phyloP scores from a whole-genome alignment of 192 early-diverging fungal genomes.

The Rhizophagus sp. region DNA sequence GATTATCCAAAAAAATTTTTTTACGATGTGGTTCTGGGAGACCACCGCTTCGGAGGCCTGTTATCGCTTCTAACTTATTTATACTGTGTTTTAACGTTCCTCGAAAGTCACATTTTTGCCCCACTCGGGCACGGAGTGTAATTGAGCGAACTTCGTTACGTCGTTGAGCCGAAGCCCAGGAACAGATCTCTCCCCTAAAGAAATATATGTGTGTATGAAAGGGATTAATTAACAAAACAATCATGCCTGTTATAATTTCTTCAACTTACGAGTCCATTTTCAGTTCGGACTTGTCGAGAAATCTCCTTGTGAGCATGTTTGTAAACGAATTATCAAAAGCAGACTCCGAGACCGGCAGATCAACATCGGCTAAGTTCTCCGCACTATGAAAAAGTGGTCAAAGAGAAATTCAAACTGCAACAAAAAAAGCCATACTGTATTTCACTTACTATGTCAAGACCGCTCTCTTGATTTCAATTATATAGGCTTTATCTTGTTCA shows the following conservation, averaged over 20 bases:
- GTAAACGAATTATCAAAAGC: constrained; percentile 31
- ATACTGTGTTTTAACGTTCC: constrained; percentile 32
- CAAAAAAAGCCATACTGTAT: background rate
- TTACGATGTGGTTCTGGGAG: constrained; percentile 35
- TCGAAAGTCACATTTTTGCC: constrained; percentile 33
- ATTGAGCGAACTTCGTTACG: constrained; percentile 34
- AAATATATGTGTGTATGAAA: constrained; percentile 7
- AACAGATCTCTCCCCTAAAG: constrained; percentile 35
- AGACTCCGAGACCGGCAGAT: constrained; percentile 27
- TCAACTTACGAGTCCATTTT: constrained; percentile 35
- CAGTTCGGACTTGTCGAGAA: constrained; percentile 25
- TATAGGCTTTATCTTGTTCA: constrained; percentile 11
- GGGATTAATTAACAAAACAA: background rate
- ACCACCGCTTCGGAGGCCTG: constrained; percentile 34
- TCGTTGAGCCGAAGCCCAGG: constrained; percentile 29
- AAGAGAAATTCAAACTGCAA: constrained; percentile 9
- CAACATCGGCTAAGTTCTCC: constrained; percentile 24
- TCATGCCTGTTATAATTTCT: background rate
- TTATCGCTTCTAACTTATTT: constrained; percentile 33
- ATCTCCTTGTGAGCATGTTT: constrained; percentile 34
- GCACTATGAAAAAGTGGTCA: constrained; percentile 21
- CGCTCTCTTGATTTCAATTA: constrained; percentile 13
- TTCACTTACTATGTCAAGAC: constrained; percentile 26
- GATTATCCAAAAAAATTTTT: constrained; percentile 22
- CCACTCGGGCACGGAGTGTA: constrained; percentile 23